Evolutionary conservation across 2,329 filamentous ascomycete species (phyloP), one percentile per base, ranked within the genome.

Genomic region (Pseudocercospora fuligena): DNA sequence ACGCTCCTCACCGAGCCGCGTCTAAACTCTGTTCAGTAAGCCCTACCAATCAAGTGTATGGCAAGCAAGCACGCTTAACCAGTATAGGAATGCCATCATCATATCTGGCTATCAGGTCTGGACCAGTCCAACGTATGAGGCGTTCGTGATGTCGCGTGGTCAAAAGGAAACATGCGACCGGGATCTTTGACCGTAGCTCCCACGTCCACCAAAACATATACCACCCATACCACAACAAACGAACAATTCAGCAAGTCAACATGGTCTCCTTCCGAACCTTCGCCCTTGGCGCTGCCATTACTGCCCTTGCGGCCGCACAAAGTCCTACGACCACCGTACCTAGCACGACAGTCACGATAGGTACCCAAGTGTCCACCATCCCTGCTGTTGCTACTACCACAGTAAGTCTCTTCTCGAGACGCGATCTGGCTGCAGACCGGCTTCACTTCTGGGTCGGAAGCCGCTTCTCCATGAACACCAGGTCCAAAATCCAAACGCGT

Each of bases 381-480:
- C 51, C 51, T 56, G 51, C 27, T n/a, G 12, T 27, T 56, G 51
- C 51, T 56, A 29, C 51, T 31, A 31, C 51, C 16, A 56, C 51
- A 11, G 51, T 19, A 19, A 43, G 40, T 40, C 14, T 14, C 3
- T 16, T 14, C 11, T 36, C 2, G 33, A 14, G 9, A 14, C 33
- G n/a, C 3, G 14, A n/a, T n/a, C 0, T 40, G 5, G 14, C 3
- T 40, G 4, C 36, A 40, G 31, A 33, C 31, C 12, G 31, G 31
- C 8, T 33, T 33, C 9, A 12, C 12, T 33, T 12, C 31, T 33
- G 11, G 31, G 9, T 12, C 11, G 11, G 1, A 11, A 33, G n/a
- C n/a, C n/a, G n/a, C n/a, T n/a, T n/a, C n/a, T n/a, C n/a, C n/a
- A n/a, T n/a, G n/a, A n/a, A n/a, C n/a, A n/a, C n/a, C n/a, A n/a